A percentile compares a stretch with the other conserved stretches of the same genome.
These are phyloP conservation scores for Monilinia laxa DNA, from an alignment of 2,329 filamentous ascomycete genomes.

Conservation along the genomic window DNA sequence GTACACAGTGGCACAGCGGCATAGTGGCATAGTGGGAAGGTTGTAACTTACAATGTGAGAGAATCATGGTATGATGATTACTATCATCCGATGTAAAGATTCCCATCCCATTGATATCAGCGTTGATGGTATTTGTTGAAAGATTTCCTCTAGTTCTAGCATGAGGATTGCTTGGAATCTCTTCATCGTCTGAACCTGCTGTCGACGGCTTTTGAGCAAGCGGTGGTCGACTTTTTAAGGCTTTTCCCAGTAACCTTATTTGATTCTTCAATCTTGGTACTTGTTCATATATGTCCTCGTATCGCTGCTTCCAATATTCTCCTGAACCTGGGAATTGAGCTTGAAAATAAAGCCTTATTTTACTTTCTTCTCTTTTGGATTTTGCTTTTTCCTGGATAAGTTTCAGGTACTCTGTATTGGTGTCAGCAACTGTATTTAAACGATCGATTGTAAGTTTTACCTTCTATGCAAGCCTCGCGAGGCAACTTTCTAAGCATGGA, in stretches of 20 bases:
- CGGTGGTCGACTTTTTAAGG: not conserved
- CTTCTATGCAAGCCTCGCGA: not conserved
- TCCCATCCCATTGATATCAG: not conserved
- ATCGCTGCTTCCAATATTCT: slow-evolving; percentile 12
- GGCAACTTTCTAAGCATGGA: not conserved
- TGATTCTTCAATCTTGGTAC: not conserved
- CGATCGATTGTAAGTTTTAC: not conserved
- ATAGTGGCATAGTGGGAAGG: too few relatives aligned
- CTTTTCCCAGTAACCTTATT: not conserved
- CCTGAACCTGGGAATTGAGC: not conserved
- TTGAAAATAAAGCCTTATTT: not conserved
- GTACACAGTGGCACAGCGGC: not conserved
- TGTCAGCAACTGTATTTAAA: not conserved
- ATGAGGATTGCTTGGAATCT: not conserved
- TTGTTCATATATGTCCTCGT: not conserved
- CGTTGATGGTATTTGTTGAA: not conserved
- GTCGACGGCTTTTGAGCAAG: not conserved
- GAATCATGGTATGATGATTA: not conserved
- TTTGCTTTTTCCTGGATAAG: not conserved
- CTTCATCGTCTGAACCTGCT: not conserved
- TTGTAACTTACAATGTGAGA: slow-evolving; percentile 1
- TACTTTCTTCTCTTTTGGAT: not conserved
- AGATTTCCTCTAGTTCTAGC: not conserved
- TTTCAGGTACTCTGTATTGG: not conserved
- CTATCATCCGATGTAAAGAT: not conserved